Base-by-base conservation (phyloP, 352 stramenopile genomes). In the Elongisporangium undulatum region DNA sequence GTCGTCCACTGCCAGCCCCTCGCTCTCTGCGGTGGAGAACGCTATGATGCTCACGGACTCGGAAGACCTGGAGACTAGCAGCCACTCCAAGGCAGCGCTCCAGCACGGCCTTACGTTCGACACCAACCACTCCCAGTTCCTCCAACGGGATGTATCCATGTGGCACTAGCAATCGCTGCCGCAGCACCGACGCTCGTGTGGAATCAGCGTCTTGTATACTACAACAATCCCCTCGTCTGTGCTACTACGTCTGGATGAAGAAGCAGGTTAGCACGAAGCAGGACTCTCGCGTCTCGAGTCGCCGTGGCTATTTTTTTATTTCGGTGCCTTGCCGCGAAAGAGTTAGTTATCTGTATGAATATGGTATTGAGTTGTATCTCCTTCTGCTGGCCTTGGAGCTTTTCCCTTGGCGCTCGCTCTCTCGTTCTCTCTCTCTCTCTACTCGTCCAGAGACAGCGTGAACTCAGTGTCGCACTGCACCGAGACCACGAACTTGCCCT, bases 401-500 rank as follows among this genome's bases (percentile, higher is more conserved):
- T 41, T 41, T 41, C 29, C 1, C n/a, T 12, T 59, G 55, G 16
- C 22, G 49, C 61, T 53, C 15, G 24, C 56, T 23, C n/a, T 58
- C 52, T 3, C 29, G 45, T 54, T 3, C 7, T 60, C 12, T 48
- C 39, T 38, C 51, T 63, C 49, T 62, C 13, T 0, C 4, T 9
- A 22, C 17, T 26, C n/a, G 15, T 82, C 72, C 13, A 62, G 58
- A 7, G 70, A 69, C 7, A 97, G 74, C 39, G 76, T 74, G 53
- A 96, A 97, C 41, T 95, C 87, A 26, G 72, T 73, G 63, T 96
- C 85, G 63, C 81, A 87, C 54, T 88, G 73, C 45, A 97, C 88
- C 0, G 79, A 90, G 15, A 97, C 62, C 52, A 95, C 87, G 57
- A 97, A 97, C 21, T 74, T 79, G 12, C 89, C 89, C 0, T 72